Evolutionary conservation across 2,329 filamentous ascomycete species (phyloP).

Genomic region (Penicillium sumatraense): DNA sequence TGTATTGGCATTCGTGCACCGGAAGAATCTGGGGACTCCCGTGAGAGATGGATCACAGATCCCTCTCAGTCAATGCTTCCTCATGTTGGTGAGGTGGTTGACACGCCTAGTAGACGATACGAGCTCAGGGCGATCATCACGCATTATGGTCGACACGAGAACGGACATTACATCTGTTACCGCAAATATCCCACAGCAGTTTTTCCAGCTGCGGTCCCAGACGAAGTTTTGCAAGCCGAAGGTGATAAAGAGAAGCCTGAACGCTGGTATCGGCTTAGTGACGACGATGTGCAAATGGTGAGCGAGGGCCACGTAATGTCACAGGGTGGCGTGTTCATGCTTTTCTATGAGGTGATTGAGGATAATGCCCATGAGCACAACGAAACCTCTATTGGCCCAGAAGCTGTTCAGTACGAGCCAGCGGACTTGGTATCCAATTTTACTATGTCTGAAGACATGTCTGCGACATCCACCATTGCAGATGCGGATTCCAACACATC

Average conservation of each 20-base stretch:
- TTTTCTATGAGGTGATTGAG: conserved; percentile 86
- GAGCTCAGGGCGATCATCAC: conserved; percentile 82
- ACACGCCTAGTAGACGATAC: conserved; percentile 61
- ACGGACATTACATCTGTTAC: conserved; percentile 94
- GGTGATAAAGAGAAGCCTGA: conserved; percentile 45
- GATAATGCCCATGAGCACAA: neutral
- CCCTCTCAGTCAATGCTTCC: conserved; percentile 76
- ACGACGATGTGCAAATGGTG: conserved; percentile 78
- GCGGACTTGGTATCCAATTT: conserved; percentile 24
- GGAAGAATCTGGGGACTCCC: conserved; percentile 38
- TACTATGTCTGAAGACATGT: conserved; percentile 31
- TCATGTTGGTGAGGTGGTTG: conserved; percentile 59
- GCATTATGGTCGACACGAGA: conserved; percentile 89
- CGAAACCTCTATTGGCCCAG: conserved; percentile 3
- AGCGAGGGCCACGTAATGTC: conserved; percentile 73
- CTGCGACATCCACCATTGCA: conserved; percentile 30
- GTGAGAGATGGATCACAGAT: conserved; percentile 72
- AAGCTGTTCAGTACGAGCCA: conserved; percentile 12
- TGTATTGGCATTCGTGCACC: conserved; percentile 66
- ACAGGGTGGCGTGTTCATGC: conserved; percentile 90
- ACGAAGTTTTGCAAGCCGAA: conserved; percentile 37
- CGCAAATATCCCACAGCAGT: conserved; percentile 64
- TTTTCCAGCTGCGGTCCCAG: conserved; percentile 39
- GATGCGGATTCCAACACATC: conserved; percentile 34
- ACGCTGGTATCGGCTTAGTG: conserved; percentile 90